phyloP scores from a whole-genome alignment of 352 stramenopile genomes.

The Phytophthora cactorum region DNA sequence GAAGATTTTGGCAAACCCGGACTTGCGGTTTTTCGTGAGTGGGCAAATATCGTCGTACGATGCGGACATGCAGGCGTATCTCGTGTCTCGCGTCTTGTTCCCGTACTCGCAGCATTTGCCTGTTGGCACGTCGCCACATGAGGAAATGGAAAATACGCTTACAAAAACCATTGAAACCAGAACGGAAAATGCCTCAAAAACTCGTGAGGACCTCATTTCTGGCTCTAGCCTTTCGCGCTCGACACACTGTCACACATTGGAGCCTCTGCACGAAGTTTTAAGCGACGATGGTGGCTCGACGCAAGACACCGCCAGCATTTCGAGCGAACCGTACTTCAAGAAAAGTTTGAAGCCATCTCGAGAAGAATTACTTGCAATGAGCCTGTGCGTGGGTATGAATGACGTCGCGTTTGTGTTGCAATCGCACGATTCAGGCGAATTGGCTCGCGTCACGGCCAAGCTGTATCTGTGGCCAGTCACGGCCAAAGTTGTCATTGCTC shows the following conservation, averaged over 20 bases:
- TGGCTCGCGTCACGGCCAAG: slow-evolving; percentile 55
- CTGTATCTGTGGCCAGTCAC: slow-evolving; percentile 79
- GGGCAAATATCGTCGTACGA: slow-evolving; percentile 66
- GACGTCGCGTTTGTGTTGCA: slow-evolving; percentile 73
- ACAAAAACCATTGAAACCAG: neutral
- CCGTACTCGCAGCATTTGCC: slow-evolving; percentile 57
- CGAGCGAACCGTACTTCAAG: slow-evolving; percentile 48
- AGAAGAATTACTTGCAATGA: slow-evolving; percentile 66
- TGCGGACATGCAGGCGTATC: slow-evolving; percentile 61
- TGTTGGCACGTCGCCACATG: slow-evolving; percentile 11
- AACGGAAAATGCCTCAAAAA: neutral
- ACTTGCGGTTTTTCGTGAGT: slow-evolving; percentile 70
- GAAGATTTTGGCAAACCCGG: slow-evolving; percentile 54
- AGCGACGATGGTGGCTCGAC: slow-evolving; percentile 43
- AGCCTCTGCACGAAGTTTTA: slow-evolving; percentile 33
- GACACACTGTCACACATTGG: slow-evolving; percentile 10
- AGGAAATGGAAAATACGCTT: slow-evolving; percentile 6
- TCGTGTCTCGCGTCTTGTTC: slow-evolving; percentile 74
- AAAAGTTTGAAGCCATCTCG: slow-evolving; percentile 72
- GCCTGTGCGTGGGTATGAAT: slow-evolving; percentile 64
- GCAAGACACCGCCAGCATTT: slow-evolving; percentile 48
- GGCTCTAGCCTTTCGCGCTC: slow-evolving; percentile 5
- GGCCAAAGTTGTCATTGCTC: slow-evolving; percentile 79
- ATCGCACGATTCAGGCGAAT: slow-evolving; percentile 23
- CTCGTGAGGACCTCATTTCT: slow-evolving; percentile 3